Evolutionary conservation across 345 rosid species (phyloP), one percentile per base, ranked within the genome.

Genomic region (Citrus unshiu): DNA sequence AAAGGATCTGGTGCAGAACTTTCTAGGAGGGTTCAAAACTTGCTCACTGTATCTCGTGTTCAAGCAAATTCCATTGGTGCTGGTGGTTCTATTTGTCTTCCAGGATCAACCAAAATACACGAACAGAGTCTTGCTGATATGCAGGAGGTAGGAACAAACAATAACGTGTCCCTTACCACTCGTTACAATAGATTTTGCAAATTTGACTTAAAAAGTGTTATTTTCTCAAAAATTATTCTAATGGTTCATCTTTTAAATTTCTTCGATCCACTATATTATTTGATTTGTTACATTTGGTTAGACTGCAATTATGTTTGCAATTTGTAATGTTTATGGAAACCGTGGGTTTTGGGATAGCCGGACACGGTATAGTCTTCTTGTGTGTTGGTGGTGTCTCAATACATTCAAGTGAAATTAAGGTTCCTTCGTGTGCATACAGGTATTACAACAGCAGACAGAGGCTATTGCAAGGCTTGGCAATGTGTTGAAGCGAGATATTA

Each of bases 1-100:
- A 96, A 90, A 91, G 98, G 99, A 82, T 88, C 98, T 46, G 98
- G 98, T 81, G 97, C 98, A 67, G 98, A 97, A 85, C 97, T 94
- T 76, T 92, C 97, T 4, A 88, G 97, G 88, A 91, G 98, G 86
- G 98, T 96, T 60, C 98, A 96, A 79, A 93, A 84, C 85, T 84
- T 96, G 73, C 95, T 93, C 18, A 84, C 88, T 0, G 71, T 91
- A 46, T 89, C 93, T 65, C 94, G 95, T 60, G 88, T 90, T 76
- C 99, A 94, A 90, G 95, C 87, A 57, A 89, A 89, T 87, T 84
- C 85, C 9, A 70, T 89, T 9, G 87, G 91, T 77, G 81, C 84
- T 51, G 93, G 91, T 77, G 88, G 90, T 74, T 88, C 95, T 79
- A 54, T 91, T 78, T 89, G 88, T 84, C 93, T 94, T 73, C 95